A percentile compares a stretch with the other conserved stretches of the same genome.
Conservation (phyloP, 1,284 basidiomycete genomes). For the Cystobasidium sp. region DNA sequence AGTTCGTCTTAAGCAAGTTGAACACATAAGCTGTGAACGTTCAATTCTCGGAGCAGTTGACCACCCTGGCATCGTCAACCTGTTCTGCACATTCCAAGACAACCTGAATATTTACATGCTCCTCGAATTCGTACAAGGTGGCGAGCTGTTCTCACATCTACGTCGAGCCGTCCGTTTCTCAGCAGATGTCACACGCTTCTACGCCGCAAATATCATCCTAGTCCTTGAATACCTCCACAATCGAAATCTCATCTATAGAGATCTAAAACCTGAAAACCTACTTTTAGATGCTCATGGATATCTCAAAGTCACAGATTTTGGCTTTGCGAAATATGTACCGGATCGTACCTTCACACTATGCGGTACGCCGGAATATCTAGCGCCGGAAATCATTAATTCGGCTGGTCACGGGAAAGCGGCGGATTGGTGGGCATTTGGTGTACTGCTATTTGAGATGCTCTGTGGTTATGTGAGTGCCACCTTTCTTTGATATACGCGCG, state of each 20-base stretch:
- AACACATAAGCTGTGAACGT: slow-evolving; percentile 64
- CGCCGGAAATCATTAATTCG: slow-evolving; percentile 59
- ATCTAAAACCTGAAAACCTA: slow-evolving; percentile 63
- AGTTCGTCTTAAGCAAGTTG: slow-evolving; percentile 63
- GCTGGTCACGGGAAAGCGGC: slow-evolving; percentile 63
- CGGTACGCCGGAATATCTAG: slow-evolving; percentile 60
- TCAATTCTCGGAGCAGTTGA: slow-evolving; percentile 61
- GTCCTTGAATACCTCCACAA: slow-evolving; percentile 61
- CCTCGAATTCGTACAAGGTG: slow-evolving; percentile 62
- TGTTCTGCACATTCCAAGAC: slow-evolving; percentile 60
- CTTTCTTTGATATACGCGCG: background rate
- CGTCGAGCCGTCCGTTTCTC: slow-evolving; percentile 58
- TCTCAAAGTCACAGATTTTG: slow-evolving; percentile 61
- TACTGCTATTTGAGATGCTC: slow-evolving; percentile 61
- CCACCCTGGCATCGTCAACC: slow-evolving; percentile 65
- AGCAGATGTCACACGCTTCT: slow-evolving; percentile 62
- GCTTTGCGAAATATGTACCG: slow-evolving; percentile 61
- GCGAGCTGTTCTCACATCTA: slow-evolving; percentile 60
- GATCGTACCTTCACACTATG: slow-evolving; percentile 60
- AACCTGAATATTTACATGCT: slow-evolving; percentile 63
- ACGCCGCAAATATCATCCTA: slow-evolving; percentile 61
- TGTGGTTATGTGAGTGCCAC: slow-evolving; percentile 43
- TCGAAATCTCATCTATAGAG: slow-evolving; percentile 61
- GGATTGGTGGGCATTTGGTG: slow-evolving; percentile 63
- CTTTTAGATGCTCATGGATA: slow-evolving; percentile 57